Base-by-base conservation (phyloP, 2,329 filamentous ascomycete genomes). In the Xylariaceae sp. region DNA sequence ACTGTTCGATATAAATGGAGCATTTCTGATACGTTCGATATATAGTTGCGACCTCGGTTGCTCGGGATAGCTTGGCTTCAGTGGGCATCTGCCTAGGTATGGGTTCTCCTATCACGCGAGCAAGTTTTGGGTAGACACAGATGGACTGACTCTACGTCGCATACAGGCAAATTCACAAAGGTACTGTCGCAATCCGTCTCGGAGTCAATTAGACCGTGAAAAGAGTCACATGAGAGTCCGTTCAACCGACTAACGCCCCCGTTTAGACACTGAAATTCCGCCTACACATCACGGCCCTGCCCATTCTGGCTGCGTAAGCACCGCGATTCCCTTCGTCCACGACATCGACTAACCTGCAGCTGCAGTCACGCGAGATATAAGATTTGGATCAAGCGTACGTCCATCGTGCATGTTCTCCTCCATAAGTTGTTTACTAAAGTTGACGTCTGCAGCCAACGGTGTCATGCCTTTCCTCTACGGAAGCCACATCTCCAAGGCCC, bases 381-480 rank as follows among this genome's bases (percentile, higher is more conserved):
- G 84, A 87, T 97, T 68, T 97, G 92, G 92, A 88, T 99, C 67
- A 95, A 95, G 77, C 84, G 87, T 61, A 64, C 37, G 62, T 9
- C 8, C 13, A 10, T 23, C 42, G 10, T 4, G 34, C 10, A 9
- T 6, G 9, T 11, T 3, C 1, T 49, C 34, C 10, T 45, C 17
- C n/a, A n/a, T n/a, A 53, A 23, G n/a, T 30, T 18, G 15, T n/a
- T 10, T 54, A 17, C 59, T 65, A 45, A 65, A 5, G 11, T n/a
- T 44, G 45, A n/a, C 37, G 37, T 8, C 23, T 51, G 5, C 44
- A 66, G 64, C 64, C 52, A 97, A 97, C 76, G 94, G 94, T 67
- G 92, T 95, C 71, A 96, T 97, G 92, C 93, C 94, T 1, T 97
- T 96, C 74, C 78, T 99, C 51, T 99, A 97, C 76, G 94, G 94